Conservation (phyloP, 2,329 filamentous ascomycete species). For the Fusarium hainanense region DNA sequence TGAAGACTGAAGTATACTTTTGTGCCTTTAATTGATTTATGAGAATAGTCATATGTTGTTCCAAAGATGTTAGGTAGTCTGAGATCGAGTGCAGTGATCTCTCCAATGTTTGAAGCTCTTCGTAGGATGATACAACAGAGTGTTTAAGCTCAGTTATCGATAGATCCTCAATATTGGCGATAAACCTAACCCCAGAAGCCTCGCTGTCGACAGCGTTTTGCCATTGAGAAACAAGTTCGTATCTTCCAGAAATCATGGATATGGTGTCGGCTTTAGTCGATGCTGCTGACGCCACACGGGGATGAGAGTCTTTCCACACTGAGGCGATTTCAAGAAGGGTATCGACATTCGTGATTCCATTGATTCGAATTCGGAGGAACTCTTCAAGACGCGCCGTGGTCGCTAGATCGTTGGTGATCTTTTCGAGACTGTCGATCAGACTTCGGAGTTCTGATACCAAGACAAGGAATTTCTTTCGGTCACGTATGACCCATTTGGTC, state of each 20-base stretch:
- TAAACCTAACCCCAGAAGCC: rapidly evolving
- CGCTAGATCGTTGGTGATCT: background rate
- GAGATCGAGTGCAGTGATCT: no score
- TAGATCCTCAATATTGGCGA: rapidly evolving
- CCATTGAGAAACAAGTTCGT: rapidly evolving
- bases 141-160: background rate
- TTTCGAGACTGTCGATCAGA: background rate
- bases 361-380: rapidly evolving
- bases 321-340: background rate
- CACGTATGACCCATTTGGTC: background rate
- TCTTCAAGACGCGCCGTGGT: rapidly evolving
- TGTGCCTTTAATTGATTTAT: no score
- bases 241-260: rapidly evolving
- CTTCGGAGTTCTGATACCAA: rapidly evolving
- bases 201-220: rapidly evolving
- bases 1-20: no score
- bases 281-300: rapidly evolving
- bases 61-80: no score
- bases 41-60: no score
- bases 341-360: rapidly evolving
- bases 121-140: background rate
- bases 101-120: no score
- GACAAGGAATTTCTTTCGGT: background rate
- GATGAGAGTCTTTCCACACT: rapidly evolving
- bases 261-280: background rate